Conservation (phyloP, 768 basidiomycete genomes). For the Pulveroboletus sp. region DNA sequence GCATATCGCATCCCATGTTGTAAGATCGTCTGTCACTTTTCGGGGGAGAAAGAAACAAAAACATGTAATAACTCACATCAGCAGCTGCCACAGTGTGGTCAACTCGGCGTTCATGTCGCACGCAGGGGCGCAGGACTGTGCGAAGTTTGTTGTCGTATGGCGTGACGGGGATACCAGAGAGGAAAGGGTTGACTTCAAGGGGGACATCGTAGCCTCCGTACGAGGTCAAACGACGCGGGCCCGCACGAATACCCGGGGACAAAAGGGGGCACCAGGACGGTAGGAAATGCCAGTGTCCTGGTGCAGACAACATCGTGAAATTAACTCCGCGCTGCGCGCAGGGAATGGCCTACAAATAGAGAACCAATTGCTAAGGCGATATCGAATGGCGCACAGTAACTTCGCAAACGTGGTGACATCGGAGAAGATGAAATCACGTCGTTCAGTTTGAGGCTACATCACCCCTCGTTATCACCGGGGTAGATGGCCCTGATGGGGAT, state of each 20-base stretch:
- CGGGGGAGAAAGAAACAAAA: not conserved
- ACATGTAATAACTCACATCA: constrained; percentile 38
- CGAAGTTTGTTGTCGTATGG: constrained; percentile 79
- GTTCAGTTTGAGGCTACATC: too few species aligned
- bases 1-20: constrained; percentile 13
- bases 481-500: constrained; percentile 57
- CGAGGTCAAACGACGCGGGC: constrained; percentile 68
- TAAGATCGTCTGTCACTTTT: too few species aligned
- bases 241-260: constrained; percentile 79
- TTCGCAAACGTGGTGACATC: constrained; percentile 85
- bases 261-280: constrained; percentile 81
- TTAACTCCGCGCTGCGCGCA: not conserved
- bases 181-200: constrained; percentile 68
- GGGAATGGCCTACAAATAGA: constrained; percentile 55
- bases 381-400: constrained; percentile 82
- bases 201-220: constrained; percentile 81
- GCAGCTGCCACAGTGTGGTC: constrained; percentile 62
- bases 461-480: constrained; percentile 48
- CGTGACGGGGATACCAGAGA: constrained; percentile 67
- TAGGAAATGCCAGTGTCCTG: constrained; percentile 75
- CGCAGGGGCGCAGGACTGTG: constrained; percentile 72
- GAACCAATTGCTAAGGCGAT: constrained; percentile 82
- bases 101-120: constrained; percentile 68
- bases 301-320: not conserved
- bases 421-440: constrained; percentile 64